Percentiles rank a stretch among this genome's conserved stretches.
phyloP scores from a whole-genome alignment of 169 alveolate species.

The Plasmodium falciparum region DNA sequence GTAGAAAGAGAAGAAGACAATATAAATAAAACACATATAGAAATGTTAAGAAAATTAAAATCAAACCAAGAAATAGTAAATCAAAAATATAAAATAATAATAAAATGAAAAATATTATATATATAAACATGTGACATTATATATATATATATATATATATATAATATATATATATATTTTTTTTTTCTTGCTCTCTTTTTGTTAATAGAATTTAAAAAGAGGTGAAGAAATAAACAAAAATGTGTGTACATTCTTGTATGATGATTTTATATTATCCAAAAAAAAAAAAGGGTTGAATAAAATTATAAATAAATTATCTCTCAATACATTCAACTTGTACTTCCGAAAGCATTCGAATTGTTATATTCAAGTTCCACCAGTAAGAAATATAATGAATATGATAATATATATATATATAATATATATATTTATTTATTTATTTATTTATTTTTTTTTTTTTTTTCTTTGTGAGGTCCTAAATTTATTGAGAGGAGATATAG shows the following conservation, averaged over 20 bases:
- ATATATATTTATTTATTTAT: neutral
- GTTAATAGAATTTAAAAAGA: constrained; percentile 28
- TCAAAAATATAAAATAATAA: too few relatives aligned
- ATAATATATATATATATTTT: neutral
- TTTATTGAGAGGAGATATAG: constrained; percentile 44
- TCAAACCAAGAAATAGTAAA: constrained; percentile 70
- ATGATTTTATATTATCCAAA: constrained; percentile 17
- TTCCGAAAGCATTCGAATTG: constrained; percentile 13
- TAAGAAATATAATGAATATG: neutral
- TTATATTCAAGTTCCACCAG: constrained; percentile 40
- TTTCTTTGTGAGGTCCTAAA: constrained; percentile 34
- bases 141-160: too few relatives aligned
- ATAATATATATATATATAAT: neutral
- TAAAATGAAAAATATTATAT: too few relatives aligned
- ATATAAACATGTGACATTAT: neutral
- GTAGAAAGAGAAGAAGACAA: constrained; percentile 18
- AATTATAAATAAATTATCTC: constrained; percentile 24
- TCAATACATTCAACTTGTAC: constrained; percentile 48
- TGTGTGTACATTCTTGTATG: constrained; percentile 31
- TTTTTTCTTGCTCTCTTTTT: constrained; percentile 8
- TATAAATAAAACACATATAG: too few relatives aligned
- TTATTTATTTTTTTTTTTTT: neutral
- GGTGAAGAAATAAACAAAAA: constrained; percentile 50
- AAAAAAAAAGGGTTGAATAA: constrained; percentile 11
- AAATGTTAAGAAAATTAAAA: constrained; percentile 24